A percentile compares a stretch with the other conserved stretches of the same genome.
Evolutionary conservation across 768 basidiomycete species (phyloP).

Genomic region (Lentinula sp.): DNA sequence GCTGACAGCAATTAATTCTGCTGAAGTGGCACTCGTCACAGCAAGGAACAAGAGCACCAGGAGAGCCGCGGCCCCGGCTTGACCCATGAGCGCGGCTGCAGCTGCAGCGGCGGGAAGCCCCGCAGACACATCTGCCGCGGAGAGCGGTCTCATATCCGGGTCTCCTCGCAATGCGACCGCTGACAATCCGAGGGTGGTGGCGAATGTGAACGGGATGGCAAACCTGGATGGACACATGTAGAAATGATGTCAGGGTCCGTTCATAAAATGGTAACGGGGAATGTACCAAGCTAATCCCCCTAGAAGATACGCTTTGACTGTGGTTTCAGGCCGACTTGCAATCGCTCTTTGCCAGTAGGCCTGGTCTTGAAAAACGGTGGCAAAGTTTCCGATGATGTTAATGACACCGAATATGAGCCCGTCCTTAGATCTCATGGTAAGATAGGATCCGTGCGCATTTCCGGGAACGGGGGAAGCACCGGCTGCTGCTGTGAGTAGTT

Average conservation of each 20-base stretch:
- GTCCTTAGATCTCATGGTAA: slow-evolving; percentile 73
- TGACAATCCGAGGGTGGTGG: slow-evolving; percentile 82
- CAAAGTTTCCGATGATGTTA: slow-evolving; percentile 84
- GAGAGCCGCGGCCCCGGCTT: slow-evolving; percentile 73
- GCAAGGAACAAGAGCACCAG: slow-evolving; percentile 83
- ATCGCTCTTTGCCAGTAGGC: slow-evolving; percentile 94
- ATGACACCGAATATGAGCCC: slow-evolving; percentile 83
- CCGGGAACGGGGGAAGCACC: slow-evolving; percentile 56
- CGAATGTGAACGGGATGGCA: slow-evolving; percentile 80
- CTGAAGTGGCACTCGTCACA: slow-evolving; percentile 79
- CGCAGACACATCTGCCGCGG: slow-evolving; percentile 71
- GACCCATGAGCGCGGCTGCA: slow-evolving; percentile 74
- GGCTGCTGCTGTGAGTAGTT: slow-evolving; percentile 61
- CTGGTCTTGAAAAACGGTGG: slow-evolving; percentile 52
- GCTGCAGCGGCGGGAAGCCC: slow-evolving; percentile 84
- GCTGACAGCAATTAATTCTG: slow-evolving; percentile 90
- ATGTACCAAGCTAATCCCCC: slow-evolving; percentile 81
- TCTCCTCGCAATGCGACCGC: slow-evolving; percentile 74
- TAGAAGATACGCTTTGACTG: slow-evolving; percentile 85
- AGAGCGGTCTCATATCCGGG: slow-evolving; percentile 42
- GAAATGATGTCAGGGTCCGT: background rate
- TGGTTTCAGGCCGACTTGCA: slow-evolving; percentile 76
- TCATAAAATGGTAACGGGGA: background rate
- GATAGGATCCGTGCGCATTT: slow-evolving; percentile 82
- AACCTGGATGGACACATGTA: slow-evolving; percentile 39